phyloP scores from a whole-genome alignment of 441 rosid species.

The Raphanus hybrid region DNA sequence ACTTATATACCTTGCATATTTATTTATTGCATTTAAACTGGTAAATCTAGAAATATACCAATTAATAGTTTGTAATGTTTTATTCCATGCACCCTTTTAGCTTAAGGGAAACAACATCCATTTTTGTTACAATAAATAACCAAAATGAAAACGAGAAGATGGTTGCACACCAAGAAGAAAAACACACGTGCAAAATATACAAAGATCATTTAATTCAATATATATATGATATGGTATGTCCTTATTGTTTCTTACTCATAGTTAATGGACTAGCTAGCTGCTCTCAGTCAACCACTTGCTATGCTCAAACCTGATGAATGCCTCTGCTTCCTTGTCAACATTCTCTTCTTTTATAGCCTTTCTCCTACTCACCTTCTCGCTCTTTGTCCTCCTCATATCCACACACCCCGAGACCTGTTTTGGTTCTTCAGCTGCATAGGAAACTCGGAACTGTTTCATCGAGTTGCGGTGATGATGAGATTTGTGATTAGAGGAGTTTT shows the following conservation, averaged over 20 bases:
- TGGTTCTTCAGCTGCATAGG: constrained; percentile 28
- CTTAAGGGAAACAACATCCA: constrained; percentile 18
- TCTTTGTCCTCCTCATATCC: constrained; percentile 29
- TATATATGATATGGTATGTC: not conserved
- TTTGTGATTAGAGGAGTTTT: constrained; percentile 32
- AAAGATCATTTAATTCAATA: not conserved
- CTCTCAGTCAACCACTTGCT: constrained; percentile 38
- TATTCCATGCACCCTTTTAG: constrained; percentile 12
- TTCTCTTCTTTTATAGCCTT: constrained; percentile 35
- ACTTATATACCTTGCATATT: not conserved
- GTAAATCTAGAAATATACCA: not conserved
- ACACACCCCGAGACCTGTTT: constrained; percentile 17
- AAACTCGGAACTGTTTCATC: constrained; percentile 30
- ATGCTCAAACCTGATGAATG: constrained; percentile 63
- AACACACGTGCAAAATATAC: not conserved
- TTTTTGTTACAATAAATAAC: constrained; percentile 29
- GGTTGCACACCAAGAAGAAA: not conserved
- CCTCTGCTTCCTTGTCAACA: constrained; percentile 66
- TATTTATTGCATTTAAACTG: not conserved
- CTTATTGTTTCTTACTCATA: constrained; percentile 5
- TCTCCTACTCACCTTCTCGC: constrained; percentile 27
- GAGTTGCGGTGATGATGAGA: constrained; percentile 30
- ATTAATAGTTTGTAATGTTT: constrained; percentile 11
- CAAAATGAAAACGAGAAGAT: constrained; percentile 8
- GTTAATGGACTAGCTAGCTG: constrained; percentile 16